These are phyloP conservation scores for Fraxinus velutina DNA, from an alignment of 305 asterid genomes.

Conservation along the genomic window DNA sequence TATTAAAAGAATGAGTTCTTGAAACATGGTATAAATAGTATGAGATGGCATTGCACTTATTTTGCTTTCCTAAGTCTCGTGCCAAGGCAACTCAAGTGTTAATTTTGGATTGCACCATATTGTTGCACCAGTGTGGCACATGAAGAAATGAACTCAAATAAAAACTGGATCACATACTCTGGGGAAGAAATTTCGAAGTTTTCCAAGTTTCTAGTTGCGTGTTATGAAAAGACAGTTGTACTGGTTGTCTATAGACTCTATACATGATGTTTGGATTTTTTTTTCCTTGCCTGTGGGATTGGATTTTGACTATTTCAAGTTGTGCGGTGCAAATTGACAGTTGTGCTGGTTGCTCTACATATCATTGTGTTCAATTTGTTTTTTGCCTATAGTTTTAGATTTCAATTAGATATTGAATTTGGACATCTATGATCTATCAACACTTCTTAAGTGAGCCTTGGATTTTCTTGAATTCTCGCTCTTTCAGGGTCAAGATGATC, in stretches of 20 bases:
- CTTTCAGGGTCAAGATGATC: constrained; percentile 71
- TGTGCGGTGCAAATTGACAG: not conserved
- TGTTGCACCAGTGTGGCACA: not conserved
- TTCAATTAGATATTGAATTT: constrained; percentile 4
- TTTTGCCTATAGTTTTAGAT: not conserved
- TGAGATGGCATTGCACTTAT: not conserved
- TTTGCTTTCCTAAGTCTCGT: not conserved
- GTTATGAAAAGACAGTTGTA: not conserved
- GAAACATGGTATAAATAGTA: not conserved
- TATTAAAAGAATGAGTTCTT: not conserved
- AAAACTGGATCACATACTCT: not conserved
- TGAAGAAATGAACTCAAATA: not conserved
- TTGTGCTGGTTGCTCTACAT: not conserved
- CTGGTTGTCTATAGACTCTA: not conserved
- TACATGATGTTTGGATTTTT: not conserved
- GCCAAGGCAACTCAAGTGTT: not conserved
- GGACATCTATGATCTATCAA: not conserved
- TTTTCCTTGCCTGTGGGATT: not conserved
- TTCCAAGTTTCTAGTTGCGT: not conserved
- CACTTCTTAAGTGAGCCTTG: not conserved
- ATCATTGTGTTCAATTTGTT: not conserved
- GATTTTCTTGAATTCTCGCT: constrained; percentile 2
- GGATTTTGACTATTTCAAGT: constrained; percentile 2
- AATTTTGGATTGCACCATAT: not conserved
- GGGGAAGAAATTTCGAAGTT: not conserved